phyloP scores from a whole-genome alignment of 768 basidiomycete genomes.

The Auricularia sp. region DNA sequence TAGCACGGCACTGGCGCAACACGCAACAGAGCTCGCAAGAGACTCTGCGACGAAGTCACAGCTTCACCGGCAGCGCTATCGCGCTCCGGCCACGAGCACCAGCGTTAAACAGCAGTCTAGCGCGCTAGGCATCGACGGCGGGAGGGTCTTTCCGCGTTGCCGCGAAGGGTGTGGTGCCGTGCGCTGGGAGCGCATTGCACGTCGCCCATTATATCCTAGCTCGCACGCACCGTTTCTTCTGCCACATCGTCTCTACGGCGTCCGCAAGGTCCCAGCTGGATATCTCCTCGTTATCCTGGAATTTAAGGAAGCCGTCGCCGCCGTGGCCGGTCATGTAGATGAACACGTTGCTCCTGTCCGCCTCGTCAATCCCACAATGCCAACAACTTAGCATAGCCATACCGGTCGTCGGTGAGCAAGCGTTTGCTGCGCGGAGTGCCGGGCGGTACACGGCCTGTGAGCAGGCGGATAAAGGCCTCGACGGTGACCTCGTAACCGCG shows the following conservation, averaged over 20 bases:
- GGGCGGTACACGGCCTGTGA: slow-evolving; percentile 75
- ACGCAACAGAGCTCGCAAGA: no score
- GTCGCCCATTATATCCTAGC: background rate
- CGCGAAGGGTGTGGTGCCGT: no score
- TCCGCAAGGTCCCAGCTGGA: slow-evolving; percentile 96
- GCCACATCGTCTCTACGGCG: slow-evolving; percentile 97
- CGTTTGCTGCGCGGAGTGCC: slow-evolving; percentile 88
- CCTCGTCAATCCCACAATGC: no score
- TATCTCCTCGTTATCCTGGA: slow-evolving; percentile 98
- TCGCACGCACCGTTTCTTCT: slow-evolving; percentile 70
- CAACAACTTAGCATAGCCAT: no score
- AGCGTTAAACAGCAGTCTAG: no score
- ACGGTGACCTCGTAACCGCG: slow-evolving; percentile 97
- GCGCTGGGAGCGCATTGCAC: no score
- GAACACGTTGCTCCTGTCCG: slow-evolving; percentile 66
- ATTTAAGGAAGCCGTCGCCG: slow-evolving; percentile 96
- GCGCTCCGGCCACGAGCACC: no score
- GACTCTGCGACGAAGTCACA: no score
- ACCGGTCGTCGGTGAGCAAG: slow-evolving; percentile 72
- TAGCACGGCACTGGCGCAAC: no score
- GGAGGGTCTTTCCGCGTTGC: no score
- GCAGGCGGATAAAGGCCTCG: slow-evolving; percentile 84
- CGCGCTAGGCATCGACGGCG: no score
- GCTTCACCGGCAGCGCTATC: no score
- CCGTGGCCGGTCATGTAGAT: slow-evolving; percentile 99